Evolutionary conservation across 1,284 basidiomycete species (phyloP).

Genomic region (Golubevia pallescens): DNA sequence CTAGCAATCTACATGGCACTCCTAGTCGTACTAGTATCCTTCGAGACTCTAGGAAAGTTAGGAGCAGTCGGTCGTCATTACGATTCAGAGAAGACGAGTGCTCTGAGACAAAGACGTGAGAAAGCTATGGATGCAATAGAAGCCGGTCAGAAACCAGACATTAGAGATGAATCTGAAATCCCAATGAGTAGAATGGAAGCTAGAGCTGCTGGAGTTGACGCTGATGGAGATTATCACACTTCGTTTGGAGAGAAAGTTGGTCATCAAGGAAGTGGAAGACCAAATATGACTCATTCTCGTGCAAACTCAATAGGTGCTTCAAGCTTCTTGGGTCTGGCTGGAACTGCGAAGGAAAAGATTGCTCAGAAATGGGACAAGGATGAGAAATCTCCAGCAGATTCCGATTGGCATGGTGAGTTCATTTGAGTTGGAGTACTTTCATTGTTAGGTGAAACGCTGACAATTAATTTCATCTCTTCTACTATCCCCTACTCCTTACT

Average conservation of each 20-base stretch:
- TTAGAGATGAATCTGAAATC: background rate
- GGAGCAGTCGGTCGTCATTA: slow-evolving; percentile 43
- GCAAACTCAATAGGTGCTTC: too few relatives aligned
- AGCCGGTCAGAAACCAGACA: background rate
- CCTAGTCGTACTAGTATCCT: slow-evolving; percentile 27
- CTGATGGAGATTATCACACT: too few relatives aligned
- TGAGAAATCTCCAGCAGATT: slow-evolving; percentile 7
- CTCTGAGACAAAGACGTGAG: background rate
- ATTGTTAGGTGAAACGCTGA: background rate
- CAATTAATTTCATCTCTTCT: too few relatives aligned
- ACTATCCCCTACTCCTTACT: background rate
- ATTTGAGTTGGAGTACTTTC: slow-evolving; percentile 8
- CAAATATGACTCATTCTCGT: too few relatives aligned
- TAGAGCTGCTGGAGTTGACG: too few relatives aligned
- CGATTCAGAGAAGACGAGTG: slow-evolving; percentile 15
- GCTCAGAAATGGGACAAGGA: slow-evolving; percentile 16
- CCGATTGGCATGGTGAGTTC: background rate
- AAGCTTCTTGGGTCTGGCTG: too few relatives aligned
- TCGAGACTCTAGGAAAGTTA: slow-evolving; percentile 55
- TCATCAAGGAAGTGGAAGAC: too few relatives aligned
- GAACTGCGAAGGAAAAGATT: background rate
- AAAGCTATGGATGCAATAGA: background rate
- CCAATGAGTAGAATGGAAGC: background rate
- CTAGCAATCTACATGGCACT: slow-evolving; percentile 26
- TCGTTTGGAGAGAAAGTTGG: too few relatives aligned